These are phyloP conservation scores for Solanum stenotomum DNA, from an alignment of 257 asterid genomes.

Conservation along the genomic window DNA sequence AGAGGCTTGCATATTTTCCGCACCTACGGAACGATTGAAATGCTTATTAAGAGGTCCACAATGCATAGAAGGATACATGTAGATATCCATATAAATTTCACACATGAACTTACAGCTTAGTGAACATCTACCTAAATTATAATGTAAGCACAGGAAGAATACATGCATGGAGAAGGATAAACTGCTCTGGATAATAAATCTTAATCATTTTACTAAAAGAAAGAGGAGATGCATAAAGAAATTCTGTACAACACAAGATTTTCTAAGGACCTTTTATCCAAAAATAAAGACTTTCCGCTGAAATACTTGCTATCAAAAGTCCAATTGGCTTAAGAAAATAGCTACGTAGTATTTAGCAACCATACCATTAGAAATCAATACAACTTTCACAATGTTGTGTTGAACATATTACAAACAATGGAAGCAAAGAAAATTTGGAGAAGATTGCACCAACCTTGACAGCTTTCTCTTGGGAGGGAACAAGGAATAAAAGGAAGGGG, in stretches of 20 bases:
- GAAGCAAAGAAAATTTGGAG: not conserved
- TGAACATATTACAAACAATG: not conserved
- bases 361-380: not conserved
- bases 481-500: conserved; percentile 71
- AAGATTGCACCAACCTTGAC: conserved; percentile 39
- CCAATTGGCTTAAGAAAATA: not conserved
- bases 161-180: not conserved
- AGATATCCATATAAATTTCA: not conserved
- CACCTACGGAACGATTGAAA: conserved; percentile 36
- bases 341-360: not conserved
- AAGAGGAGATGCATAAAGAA: not conserved
- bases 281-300: not conserved
- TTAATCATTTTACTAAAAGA: not conserved
- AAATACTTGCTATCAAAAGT: not conserved
- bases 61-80: not conserved
- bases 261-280: not conserved
- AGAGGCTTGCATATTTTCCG: conserved; percentile 58
- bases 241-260: not conserved
- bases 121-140: not conserved
- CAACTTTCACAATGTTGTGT: not conserved
- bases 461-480: conserved; percentile 79
- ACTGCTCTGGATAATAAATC: not conserved
- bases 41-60: not conserved
- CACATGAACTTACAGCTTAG: not conserved
- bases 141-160: not conserved